Base-by-base conservation (phyloP, 1,284 basidiomycete species). In the Inonotus hispidus region DNA sequence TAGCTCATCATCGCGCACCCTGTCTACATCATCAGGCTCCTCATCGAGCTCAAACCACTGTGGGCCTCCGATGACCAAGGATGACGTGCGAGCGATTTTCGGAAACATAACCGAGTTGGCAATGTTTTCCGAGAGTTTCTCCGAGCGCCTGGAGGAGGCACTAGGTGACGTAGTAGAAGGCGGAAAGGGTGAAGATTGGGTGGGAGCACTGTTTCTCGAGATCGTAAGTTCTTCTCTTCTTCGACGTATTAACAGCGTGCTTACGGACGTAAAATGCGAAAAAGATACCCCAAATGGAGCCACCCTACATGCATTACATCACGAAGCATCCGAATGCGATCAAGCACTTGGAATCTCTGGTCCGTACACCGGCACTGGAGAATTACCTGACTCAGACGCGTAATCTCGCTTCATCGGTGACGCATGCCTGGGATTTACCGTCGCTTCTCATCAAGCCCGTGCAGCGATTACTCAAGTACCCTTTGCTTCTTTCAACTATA, bases 361-460 rank as follows among this genome's bases (percentile, higher is more conserved):
- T 80, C 8, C 74, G 79, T 64, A 83, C 83, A 0, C 80, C 76
- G 10, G 80, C 84, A 2, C 76, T 89, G n/a, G 74, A 77, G 2
- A 74, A 80, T 0, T 91, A 92, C 72, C 79, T 94, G 37, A 72
- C 81, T 14, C 84, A 87, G 25, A 90, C 88, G 27, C 85, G 86
- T 70, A 75, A 76, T 3, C 77, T 87, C 43, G 87, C 92, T 14
- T 83, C 88, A 21, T 79, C 82, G 3, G 81, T 88, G 50, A 91
- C 93, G 0, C 90, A 94, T 68, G 92, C 94, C 1, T 98, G 95
- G 95, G 95, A 98, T 72, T 83, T 98, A 49, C 82, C 90, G 6
- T 96, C 93, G 0, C 82, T 97, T 63, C 85, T 97, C 63, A 97
- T 94, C 73, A 92, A 95, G 72, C 93, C 93, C 35, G 90, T 96